Evolutionary conservation across 75 land plant species (phyloP).

Genomic region (Cunninghamia lanceolata): DNA sequence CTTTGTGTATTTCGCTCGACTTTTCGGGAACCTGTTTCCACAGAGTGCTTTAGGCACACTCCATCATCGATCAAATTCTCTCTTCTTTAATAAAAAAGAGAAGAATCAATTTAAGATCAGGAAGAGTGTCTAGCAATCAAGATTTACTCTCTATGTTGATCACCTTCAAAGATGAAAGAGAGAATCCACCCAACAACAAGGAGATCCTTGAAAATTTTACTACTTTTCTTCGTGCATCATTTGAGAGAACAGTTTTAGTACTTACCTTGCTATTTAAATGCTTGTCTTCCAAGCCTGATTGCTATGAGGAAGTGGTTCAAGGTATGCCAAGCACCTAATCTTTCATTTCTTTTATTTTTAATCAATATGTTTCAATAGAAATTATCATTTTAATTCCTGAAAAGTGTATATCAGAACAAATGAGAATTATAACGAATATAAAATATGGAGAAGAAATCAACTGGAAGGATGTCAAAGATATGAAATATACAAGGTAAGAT

Average conservation of each 20-base stretch:
- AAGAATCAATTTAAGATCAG: constrained; percentile 13
- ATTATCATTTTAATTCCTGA: no score
- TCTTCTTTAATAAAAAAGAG: constrained; percentile 16
- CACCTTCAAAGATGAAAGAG: constrained; percentile 28
- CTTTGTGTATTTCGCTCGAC: constrained; percentile 21
- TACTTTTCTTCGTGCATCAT: constrained; percentile 34
- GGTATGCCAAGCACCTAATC: neutral
- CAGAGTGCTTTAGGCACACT: constrained; percentile 24
- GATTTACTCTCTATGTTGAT: constrained; percentile 4
- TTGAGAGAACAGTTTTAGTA: constrained; percentile 35
- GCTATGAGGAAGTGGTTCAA: constrained; percentile 18
- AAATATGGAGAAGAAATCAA: no score
- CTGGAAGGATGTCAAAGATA: no score
- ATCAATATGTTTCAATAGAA: no score
- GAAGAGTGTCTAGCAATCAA: neutral
- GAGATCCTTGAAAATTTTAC: constrained; percentile 47
- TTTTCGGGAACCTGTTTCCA: constrained; percentile 32
- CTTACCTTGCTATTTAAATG: constrained; percentile 29
- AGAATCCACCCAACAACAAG: constrained; percentile 17
- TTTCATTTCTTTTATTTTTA: no score
- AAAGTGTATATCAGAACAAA: no score
- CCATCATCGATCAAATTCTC: constrained; percentile 14
- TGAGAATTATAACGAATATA: no score
- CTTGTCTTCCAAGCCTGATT: constrained; percentile 32
- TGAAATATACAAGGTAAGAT: no score